Evolutionary conservation across 495 filamentous ascomycete species (phyloP).

Genomic region (Bombardia bombarda): DNA sequence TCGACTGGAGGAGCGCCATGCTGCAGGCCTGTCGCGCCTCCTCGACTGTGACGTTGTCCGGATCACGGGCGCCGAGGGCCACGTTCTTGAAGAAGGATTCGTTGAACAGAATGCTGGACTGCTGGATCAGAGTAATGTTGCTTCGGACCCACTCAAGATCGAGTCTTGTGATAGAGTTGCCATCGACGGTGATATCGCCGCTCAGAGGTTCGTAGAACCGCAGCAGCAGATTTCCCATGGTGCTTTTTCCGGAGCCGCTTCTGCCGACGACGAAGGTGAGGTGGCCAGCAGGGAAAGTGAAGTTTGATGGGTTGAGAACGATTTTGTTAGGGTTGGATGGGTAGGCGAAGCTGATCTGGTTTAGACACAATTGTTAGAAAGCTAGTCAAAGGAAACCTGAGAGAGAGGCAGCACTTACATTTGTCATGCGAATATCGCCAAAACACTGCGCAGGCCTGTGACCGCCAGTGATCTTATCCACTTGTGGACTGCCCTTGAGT

Average conservation of each 20-base stretch:
- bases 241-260: slow-evolving; percentile 93
- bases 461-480: slow-evolving; percentile 17
- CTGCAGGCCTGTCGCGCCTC: slow-evolving; percentile 53
- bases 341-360: slow-evolving; percentile 78
- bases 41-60: slow-evolving; percentile 37
- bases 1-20: slow-evolving; percentile 64
- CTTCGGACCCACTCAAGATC: slow-evolving; percentile 66
- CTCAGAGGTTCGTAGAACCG: slow-evolving; percentile 61
- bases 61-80: slow-evolving; percentile 55
- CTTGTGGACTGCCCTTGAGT: slow-evolving; percentile 8
- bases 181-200: slow-evolving; percentile 67
- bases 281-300: slow-evolving; percentile 64
- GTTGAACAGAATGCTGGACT: slow-evolving; percentile 75
- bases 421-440: slow-evolving; percentile 61
- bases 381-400: too few relatives aligned
- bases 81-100: slow-evolving; percentile 77
- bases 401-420: slow-evolving; percentile 43
- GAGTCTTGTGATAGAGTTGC: slow-evolving; percentile 50
- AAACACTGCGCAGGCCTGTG: slow-evolving; percentile 28
- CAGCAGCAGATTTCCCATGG: slow-evolving; percentile 70
- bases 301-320: slow-evolving; percentile 47
- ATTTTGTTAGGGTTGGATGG: slow-evolving; percentile 58
- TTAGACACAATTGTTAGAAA: too few relatives aligned
- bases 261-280: slow-evolving; percentile 78
- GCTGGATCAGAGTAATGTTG: slow-evolving; percentile 78